Conservation (phyloP, 176 grass and related monocot genomes). For the Alloteropsis semialata region DNA sequence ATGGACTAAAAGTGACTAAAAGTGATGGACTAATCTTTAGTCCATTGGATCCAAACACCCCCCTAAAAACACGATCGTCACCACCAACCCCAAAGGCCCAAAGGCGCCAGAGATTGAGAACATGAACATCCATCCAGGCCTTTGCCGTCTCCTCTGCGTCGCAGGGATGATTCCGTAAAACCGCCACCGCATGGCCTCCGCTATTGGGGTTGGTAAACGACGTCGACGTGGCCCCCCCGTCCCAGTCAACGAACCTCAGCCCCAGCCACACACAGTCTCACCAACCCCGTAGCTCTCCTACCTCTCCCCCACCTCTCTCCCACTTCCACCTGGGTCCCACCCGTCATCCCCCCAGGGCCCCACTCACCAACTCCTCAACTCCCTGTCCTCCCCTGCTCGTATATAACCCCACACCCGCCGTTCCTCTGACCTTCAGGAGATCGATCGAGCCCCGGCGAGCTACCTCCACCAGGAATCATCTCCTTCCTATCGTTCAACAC, state of each 20-base stretch:
- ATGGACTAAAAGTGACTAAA: too few relatives aligned
- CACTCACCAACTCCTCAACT: slow-evolving; percentile 29
- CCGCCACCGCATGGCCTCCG: neutral
- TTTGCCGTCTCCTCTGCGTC: too few relatives aligned
- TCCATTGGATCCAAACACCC: too few relatives aligned
- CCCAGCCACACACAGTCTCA: slow-evolving; percentile 21
- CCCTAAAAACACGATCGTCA: neutral
- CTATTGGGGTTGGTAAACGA: slow-evolving; percentile 46
- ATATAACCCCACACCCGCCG: slow-evolving; percentile 26
- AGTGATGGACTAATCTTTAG: too few relatives aligned
- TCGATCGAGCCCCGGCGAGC: neutral
- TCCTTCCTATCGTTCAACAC: neutral
- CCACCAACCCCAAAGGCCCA: slow-evolving; percentile 6
- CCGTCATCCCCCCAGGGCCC: neutral
- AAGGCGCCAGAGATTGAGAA: too few relatives aligned
- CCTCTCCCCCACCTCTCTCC: neutral
- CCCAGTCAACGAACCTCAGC: slow-evolving; percentile 34
- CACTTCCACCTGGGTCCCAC: neutral
- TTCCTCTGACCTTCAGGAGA: slow-evolving; percentile 36
- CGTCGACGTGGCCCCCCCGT: slow-evolving; percentile 4
- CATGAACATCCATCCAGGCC: too few relatives aligned
- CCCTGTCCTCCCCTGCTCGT: neutral
- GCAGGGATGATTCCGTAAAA: neutral
- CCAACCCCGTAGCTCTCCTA: slow-evolving; percentile 32
- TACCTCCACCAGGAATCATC: neutral